Evolutionary conservation across 2,329 filamentous ascomycete genomes (phyloP), one percentile per base, ranked within the genome.

Genomic region (Penicillium sp.): DNA sequence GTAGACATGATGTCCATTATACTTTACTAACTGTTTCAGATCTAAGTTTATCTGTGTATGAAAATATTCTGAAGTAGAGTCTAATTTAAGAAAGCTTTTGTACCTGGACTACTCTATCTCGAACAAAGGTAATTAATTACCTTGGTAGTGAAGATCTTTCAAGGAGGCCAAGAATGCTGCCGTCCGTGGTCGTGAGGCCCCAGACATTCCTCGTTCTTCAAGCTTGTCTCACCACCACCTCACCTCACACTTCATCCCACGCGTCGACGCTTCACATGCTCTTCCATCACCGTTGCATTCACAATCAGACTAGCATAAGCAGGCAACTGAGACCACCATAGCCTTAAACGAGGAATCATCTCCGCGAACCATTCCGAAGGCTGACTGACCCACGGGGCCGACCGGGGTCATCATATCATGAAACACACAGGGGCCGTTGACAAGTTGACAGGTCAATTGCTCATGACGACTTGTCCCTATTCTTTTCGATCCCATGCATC

Each of bases 271-370:
- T 22, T 15, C 10, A 45, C 42, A 45, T 26, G 42, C 42, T 45
- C 42, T 30, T 49, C 45, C 30, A 30, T 49, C 45, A 49, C 45
- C 26, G 59, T 60, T 57, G 44, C 38, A 59, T 64, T 64, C 15
- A 22, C 47, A 66, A 56, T 55, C 28, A 45, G 45, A 51, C 53
- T 53, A 58, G 22, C 40, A 40, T 37, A 13, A 37, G 35, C 35
- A 37, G 35, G 35, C 35, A 15, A 37, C 35, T 37, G 12, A 37
- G 4, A 37, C 28, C 5, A 28, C 13, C 22, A 47, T 6, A 28
- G 24, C 44, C 44, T 17, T 28, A 9, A 47, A n/a, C 10, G 44
- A 51, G 49, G n/a, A 35, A 35, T 51, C 49, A 35, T 51, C n/a
- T 35, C 30, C 49, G 30, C 30, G n/a, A 35, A 51, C 49, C 28